Conservation (phyloP, 306 rosid species). For the Trifolium fragiferum region DNA sequence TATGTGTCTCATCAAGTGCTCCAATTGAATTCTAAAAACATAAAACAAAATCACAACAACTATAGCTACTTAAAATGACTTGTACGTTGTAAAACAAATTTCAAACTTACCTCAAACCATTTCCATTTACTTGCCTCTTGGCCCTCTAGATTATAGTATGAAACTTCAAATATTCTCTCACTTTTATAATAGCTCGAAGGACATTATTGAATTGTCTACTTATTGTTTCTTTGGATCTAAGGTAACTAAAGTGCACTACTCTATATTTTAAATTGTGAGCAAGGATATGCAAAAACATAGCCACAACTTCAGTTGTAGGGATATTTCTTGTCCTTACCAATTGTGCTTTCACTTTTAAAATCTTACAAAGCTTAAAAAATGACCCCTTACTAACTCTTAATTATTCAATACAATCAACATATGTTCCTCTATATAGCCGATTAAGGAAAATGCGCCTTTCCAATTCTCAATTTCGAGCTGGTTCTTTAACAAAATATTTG, state of each 20-base stretch:
- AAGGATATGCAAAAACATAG: background rate
- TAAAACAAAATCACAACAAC: background rate
- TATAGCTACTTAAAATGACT: background rate
- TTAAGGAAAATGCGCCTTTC: background rate
- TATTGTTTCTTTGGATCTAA: background rate
- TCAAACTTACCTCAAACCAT: background rate
- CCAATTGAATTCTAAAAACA: background rate
- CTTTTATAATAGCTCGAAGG: background rate
- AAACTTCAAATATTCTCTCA: background rate
- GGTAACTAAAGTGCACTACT: background rate
- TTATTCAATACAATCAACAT: background rate
- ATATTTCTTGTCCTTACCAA: no score
- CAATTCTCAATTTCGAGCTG: background rate
- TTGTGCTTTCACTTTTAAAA: background rate
- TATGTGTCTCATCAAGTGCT: slow-evolving; percentile 8
- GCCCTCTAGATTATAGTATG: background rate
- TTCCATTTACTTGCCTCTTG: background rate
- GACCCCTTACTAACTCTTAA: background rate
- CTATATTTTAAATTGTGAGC: background rate
- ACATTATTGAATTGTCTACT: background rate
- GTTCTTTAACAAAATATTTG: background rate
- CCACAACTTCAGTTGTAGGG: no score
- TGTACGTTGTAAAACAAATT: background rate
- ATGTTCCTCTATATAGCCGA: background rate
- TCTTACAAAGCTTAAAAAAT: background rate